phyloP scores from a whole-genome alignment of 139 green algal genomes.

The Closterium sp. region DNA sequence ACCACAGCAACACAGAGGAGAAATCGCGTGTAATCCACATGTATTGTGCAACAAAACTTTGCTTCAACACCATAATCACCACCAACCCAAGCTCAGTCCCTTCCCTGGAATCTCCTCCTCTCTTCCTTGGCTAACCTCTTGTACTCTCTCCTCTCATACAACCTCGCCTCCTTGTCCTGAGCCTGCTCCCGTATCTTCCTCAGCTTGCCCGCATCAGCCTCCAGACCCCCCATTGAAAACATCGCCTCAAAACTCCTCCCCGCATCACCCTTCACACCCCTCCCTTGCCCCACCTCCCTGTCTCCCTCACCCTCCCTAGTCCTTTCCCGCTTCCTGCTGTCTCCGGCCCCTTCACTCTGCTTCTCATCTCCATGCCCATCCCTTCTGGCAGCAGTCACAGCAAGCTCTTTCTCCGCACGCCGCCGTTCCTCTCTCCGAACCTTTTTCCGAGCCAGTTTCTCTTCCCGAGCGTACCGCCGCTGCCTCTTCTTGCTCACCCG shows the following conservation, averaged over 20 bases:
- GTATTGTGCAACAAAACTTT: no score
- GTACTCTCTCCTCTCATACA: neutral
- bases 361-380: neutral
- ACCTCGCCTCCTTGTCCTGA: neutral
- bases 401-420: neutral
- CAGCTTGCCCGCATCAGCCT: neutral
- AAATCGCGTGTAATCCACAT: no score
- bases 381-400: neutral
- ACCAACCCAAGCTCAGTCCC: no score
- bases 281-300: constrained; percentile 1
- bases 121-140: neutral
- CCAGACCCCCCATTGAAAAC: neutral
- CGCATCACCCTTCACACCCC: neutral
- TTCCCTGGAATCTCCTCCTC: neutral
- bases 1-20: no score
- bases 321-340: constrained; percentile 24
- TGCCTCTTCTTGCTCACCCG: neutral
- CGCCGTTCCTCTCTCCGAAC: constrained; percentile 11
- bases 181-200: neutral
- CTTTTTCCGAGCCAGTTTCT: constrained; percentile 17
- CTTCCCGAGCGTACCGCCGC: neutral
- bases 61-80: no score
- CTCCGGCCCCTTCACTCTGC: neutral
- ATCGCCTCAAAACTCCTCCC: neutral
- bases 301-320: neutral